Percentiles rank a stretch among this genome's conserved stretches.
Evolutionary conservation across 192 early-diverging fungal species (phyloP).

Genomic region (Physocladia obscura): DNA sequence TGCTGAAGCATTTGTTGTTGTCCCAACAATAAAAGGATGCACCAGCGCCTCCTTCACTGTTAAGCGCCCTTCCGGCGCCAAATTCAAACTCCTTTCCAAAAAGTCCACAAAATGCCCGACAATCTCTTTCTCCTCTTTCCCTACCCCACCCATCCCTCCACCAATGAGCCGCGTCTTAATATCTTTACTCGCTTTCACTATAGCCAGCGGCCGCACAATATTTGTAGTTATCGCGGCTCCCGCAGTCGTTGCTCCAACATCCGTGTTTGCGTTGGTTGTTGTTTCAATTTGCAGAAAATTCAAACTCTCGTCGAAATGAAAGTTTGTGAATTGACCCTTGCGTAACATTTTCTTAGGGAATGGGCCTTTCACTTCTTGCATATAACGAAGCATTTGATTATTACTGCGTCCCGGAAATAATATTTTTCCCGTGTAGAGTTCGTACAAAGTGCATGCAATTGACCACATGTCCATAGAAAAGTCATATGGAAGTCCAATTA

Average conservation of each 20-base stretch:
- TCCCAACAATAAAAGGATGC: conserved; percentile 84
- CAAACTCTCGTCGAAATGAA: conserved; percentile 85
- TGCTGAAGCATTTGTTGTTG: too few species aligned
- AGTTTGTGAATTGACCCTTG: conserved; percentile 73
- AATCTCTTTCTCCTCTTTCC: conserved; percentile 55
- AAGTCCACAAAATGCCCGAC: conserved; percentile 76
- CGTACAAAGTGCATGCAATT: conserved; percentile 89
- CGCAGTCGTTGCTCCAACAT: not conserved
- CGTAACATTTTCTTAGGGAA: conserved; percentile 82
- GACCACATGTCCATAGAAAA: conserved; percentile 93
- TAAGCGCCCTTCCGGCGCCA: conserved; percentile 88
- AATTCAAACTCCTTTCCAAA: conserved; percentile 76
- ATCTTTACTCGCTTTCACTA: conserved; percentile 70
- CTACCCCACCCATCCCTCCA: conserved; percentile 43
- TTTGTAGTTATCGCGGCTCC: too few species aligned
- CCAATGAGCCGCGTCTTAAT: conserved; percentile 67
- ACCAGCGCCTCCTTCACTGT: conserved; percentile 79
- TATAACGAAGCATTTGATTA: conserved; percentile 91
- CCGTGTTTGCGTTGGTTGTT: conserved; percentile 53
- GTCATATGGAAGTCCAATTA: conserved; percentile 87
- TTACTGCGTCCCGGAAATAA: conserved; percentile 91
- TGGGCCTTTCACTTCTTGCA: conserved; percentile 92
- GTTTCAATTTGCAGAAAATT: conserved; percentile 64
- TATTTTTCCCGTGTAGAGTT: conserved; percentile 93
- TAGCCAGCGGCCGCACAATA: conserved; percentile 65